Evolutionary conservation across 2,329 filamentous ascomycete genomes (phyloP), one percentile per base, ranked within the genome.

Genomic region (Apiospora aurea): DNA sequence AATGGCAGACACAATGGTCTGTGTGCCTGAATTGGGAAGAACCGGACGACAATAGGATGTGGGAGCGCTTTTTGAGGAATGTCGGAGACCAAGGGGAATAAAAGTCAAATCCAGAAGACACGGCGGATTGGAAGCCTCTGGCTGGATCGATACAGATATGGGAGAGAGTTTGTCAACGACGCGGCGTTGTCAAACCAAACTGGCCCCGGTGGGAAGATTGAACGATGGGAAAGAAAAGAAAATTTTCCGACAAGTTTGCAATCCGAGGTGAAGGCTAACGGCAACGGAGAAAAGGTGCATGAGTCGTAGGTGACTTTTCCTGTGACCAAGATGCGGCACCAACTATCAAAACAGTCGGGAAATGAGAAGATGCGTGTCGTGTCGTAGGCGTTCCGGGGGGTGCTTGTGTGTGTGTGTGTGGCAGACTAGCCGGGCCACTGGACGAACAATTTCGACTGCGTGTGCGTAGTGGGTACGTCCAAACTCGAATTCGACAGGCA

Each of bases 291-390:
- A 24, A 34, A 69, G 43, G 38, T 26, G 51, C 47, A 70, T 64
- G 51, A 70, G 41, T 70, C 69, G 53, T 64, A 43, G 69, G 41
- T 70, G 69, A 46, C 44, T 61, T 29, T 47, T 53, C 69, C 43
- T 43, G 43, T 69, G 67, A 69, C 66, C 67, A 64, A 70, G 73
- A 75, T 72, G 72, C 72, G 69, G 70, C 69, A 73, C 71, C 74
- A 53, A 53, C 49, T 34, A 51, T 70, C 69, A 41, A 70, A 70
- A 70, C 69, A 70, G 46, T 70, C 69, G 69, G 69, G 51, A 70
- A 70, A 47, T 46, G 47, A 69, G 18, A 69, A 69, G 44, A 49
- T 69, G 67, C 67, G 67, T 69, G 67, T 69, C 67, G 67, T 49
- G 67, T 69, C 26, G 67, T 64, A 64, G 57, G 57, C 57, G 57